Evolutionary conservation across 176 grass and related monocot species (phyloP).

Genomic region (Otatea glauca): DNA sequence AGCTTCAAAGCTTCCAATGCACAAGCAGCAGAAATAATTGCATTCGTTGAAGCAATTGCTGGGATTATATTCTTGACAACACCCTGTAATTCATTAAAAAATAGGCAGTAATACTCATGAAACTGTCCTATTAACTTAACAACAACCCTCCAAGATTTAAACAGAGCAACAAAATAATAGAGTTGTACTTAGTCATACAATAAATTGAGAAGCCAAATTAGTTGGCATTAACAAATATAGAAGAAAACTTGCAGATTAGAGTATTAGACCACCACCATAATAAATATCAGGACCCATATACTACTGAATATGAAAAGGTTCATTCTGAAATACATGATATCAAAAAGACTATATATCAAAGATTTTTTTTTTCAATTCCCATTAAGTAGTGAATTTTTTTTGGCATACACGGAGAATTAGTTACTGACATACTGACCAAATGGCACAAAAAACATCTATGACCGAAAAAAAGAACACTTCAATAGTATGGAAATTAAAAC

Average conservation of each 20-base stretch:
- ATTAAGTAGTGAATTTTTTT: not conserved
- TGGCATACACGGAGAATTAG: not conserved
- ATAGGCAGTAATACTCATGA: constrained; percentile 15
- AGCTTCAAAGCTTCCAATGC: constrained; percentile 96
- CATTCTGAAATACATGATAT: not conserved
- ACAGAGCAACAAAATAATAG: constrained; percentile 11
- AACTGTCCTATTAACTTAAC: constrained; percentile 26
- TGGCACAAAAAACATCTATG: not conserved
- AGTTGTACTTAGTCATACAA: not conserved
- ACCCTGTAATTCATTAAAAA: constrained; percentile 60
- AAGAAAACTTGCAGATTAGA: constrained; percentile 8
- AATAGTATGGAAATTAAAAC: not conserved
- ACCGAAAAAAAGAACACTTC: not conserved
- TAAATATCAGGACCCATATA: not conserved
- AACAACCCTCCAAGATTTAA: constrained; percentile 10
- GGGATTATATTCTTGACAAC: constrained; percentile 99
- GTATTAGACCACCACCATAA: not conserved
- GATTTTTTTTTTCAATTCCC: not conserved
- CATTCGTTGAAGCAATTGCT: constrained; percentile 98
- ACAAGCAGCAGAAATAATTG: constrained; percentile 93
- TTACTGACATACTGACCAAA: not conserved
- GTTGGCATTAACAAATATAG: constrained; percentile 8
- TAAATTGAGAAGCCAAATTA: constrained; percentile 6
- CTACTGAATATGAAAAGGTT: not conserved
- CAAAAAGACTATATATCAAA: not conserved